Evolutionary conservation across 805 yeast genomes (phyloP).

Genomic region (Ogataea salicorniae): DNA sequence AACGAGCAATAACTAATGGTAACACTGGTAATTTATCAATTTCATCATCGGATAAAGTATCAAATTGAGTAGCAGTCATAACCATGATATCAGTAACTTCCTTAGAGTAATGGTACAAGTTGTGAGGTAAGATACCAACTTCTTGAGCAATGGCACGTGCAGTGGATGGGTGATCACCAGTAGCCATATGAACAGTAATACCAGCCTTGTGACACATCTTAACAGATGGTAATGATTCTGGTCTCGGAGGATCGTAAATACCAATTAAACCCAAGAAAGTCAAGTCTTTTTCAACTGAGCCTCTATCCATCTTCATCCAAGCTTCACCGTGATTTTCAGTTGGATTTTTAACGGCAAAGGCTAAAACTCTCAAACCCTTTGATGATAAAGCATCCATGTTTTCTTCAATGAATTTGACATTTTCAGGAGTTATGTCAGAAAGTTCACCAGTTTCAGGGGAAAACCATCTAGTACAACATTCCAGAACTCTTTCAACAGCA

Average conservation of each 20-base stretch:
- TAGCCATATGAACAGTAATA: conserved; percentile 73
- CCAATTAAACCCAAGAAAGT: conserved; percentile 67
- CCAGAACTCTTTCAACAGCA: conserved; percentile 67
- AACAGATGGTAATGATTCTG: conserved; percentile 62
- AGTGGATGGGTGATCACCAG: conserved; percentile 78
- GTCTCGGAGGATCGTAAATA: conserved; percentile 76
- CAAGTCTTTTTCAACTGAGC: conserved; percentile 45
- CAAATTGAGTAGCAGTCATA: conserved; percentile 72
- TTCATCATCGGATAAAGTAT: conserved; percentile 52
- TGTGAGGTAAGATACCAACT: conserved; percentile 67
- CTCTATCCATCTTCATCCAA: conserved; percentile 35
- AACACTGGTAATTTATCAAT: conserved; percentile 60
- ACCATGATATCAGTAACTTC: conserved; percentile 62
- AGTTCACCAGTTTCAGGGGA: conserved; percentile 30
- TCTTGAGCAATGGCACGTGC: conserved; percentile 78
- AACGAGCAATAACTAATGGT: conserved; percentile 75
- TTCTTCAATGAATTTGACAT: conserved; percentile 39
- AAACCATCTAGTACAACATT: conserved; percentile 51
- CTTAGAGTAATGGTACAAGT: conserved; percentile 48
- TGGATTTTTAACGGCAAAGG: conserved; percentile 51
- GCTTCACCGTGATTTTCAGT: conserved; percentile 18
- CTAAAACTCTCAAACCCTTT: conserved; percentile 68
- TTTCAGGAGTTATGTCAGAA: conserved; percentile 36
- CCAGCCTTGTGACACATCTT: conserved; percentile 68
- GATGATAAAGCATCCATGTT: conserved; percentile 56